Conservation (phyloP, 768 basidiomycete genomes). For the Suillus alpinus region DNA sequence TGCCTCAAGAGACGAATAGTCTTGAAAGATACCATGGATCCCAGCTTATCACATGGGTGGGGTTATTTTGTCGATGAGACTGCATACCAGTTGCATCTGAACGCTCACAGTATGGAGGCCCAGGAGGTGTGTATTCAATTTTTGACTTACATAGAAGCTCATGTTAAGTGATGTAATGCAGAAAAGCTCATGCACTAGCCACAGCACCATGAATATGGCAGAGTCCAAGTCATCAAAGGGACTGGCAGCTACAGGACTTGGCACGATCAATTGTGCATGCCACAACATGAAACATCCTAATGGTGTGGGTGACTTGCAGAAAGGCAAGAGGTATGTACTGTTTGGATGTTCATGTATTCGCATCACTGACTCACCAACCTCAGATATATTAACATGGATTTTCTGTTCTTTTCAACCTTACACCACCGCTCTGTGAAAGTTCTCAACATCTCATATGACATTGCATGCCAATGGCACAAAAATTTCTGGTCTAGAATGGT, state of each 20-base stretch:
- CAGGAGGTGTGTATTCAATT: conserved; percentile 15
- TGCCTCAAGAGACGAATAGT: conserved; percentile 18
- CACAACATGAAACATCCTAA: conserved; percentile 14
- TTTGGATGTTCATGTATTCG: no score
- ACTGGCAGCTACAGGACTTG: neutral
- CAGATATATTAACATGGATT: no score
- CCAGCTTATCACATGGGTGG: conserved; percentile 17
- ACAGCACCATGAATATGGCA: neutral
- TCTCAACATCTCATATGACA: no score
- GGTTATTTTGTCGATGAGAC: conserved; percentile 20
- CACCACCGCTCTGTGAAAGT: neutral
- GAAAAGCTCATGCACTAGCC: conserved; percentile 19
- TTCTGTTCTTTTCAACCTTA: no score
- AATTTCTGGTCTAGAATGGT: no score
- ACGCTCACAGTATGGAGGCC: conserved; percentile 1
- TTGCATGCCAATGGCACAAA: no score
- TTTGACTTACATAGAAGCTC: neutral
- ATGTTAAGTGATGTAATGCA: conserved; percentile 1
- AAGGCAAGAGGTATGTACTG: neutral
- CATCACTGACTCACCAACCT: no score
- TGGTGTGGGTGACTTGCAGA: conserved; percentile 7
- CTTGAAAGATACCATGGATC: conserved; percentile 12
- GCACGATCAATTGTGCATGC: neutral
- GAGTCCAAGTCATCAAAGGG: neutral
- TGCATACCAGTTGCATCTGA: conserved; percentile 19